These are phyloP conservation scores for Lactarius hatsudake DNA, from an alignment of 768 basidiomycete genomes.

Conservation along the genomic window DNA sequence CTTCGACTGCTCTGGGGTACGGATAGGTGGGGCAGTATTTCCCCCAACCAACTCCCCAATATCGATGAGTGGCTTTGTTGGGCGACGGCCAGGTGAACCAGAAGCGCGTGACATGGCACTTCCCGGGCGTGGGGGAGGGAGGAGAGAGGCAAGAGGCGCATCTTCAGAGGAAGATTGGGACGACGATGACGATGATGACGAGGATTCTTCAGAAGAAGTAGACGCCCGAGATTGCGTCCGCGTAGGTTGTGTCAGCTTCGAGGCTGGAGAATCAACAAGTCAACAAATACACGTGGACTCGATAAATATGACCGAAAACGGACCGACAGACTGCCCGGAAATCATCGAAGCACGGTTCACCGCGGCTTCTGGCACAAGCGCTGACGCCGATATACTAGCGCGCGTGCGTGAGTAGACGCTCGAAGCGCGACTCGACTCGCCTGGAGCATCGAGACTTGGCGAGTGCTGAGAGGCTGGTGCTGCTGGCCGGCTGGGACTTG, in stretches of 20 bases:
- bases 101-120: slow-evolving; percentile 44
- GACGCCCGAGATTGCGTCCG: slow-evolving; percentile 28
- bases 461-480: neutral
- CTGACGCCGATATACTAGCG: slow-evolving; percentile 59
- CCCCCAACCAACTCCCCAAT: slow-evolving; percentile 28
- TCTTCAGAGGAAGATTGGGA: slow-evolving; percentile 53
- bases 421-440: slow-evolving; percentile 8
- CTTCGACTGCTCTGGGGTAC: slow-evolving; percentile 5
- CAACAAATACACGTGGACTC: neutral
- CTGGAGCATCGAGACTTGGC: slow-evolving; percentile 4
- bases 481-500: neutral
- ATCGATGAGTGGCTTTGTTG: slow-evolving; percentile 46
- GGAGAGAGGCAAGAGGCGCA: slow-evolving; percentile 60
- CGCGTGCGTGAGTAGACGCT: slow-evolving; percentile 38
- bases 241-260: slow-evolving; percentile 1
- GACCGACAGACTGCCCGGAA: slow-evolving; percentile 21
- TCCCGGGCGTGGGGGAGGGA: slow-evolving; percentile 64
- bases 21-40: neutral
- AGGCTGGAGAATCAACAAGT: neutral
- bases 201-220: slow-evolving; percentile 30
- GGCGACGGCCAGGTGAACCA: slow-evolving; percentile 31
- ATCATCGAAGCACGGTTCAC: slow-evolving; percentile 48
- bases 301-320: neutral
- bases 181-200: slow-evolving; percentile 3
- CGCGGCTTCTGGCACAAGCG: slow-evolving; percentile 49